Evolutionary conservation across 148 eudicot species (phyloP).

Genomic region (Cornus controversa): DNA sequence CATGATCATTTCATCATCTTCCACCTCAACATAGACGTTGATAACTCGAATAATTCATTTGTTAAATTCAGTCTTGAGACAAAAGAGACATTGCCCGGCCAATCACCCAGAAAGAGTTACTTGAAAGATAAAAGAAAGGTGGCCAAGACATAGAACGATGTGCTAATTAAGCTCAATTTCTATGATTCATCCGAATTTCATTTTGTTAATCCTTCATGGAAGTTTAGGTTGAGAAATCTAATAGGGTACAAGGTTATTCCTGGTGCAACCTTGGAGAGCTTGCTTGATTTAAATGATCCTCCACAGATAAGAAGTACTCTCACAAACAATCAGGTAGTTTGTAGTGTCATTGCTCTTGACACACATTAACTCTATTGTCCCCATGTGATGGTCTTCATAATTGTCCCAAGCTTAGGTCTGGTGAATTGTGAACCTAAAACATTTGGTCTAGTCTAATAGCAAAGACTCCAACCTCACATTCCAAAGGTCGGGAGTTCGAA

Average conservation of each 20-base stretch:
- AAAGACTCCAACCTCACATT: too few species aligned
- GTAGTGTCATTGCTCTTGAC: too few species aligned
- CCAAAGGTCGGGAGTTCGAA: too few species aligned
- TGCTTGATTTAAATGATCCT: slow-evolving; percentile 33
- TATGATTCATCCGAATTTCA: slow-evolving; percentile 39
- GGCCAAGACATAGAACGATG: slow-evolving; percentile 34
- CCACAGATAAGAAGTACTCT: slow-evolving; percentile 34
- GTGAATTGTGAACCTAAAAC: too few species aligned
- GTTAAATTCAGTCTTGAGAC: slow-evolving; percentile 27
- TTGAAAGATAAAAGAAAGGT: slow-evolving; percentile 24
- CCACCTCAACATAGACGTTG: slow-evolving; percentile 34
- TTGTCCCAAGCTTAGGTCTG: too few species aligned
- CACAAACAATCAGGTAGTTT: slow-evolving; percentile 28
- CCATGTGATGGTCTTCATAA: too few species aligned
- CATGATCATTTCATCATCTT: slow-evolving; percentile 32
- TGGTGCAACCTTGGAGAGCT: slow-evolving; percentile 30
- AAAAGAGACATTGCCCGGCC: slow-evolving; percentile 14
- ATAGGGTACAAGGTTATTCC: slow-evolving; percentile 35
- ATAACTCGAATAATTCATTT: slow-evolving; percentile 30
- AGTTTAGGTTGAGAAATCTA: slow-evolving; percentile 30
- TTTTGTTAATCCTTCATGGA: slow-evolving; percentile 26
- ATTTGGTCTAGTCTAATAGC: too few species aligned
- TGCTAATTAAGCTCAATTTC: slow-evolving; percentile 23
- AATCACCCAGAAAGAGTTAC: slow-evolving; percentile 31
- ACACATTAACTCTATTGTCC: too few species aligned